These are phyloP conservation scores for Phellopilus nigrolimitatus DNA, from an alignment of 1,284 basidiomycete genomes.

Conservation along the genomic window DNA sequence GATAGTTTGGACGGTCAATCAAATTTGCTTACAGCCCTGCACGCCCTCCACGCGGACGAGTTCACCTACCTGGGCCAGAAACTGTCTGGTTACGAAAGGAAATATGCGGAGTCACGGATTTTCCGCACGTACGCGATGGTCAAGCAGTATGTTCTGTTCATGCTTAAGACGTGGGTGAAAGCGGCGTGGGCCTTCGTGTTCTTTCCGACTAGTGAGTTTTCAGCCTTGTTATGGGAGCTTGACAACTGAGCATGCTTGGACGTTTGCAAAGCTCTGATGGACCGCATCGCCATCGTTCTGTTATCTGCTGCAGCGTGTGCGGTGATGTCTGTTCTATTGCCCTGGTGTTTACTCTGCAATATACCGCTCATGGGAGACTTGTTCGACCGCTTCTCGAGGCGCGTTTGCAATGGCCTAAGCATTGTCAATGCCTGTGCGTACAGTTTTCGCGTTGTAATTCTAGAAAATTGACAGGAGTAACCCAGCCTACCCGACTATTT, in stretches of 20 bases:
- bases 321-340: conserved; percentile 23
- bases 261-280: conserved; percentile 18
- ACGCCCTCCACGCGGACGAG: conserved; percentile 26
- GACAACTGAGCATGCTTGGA: not conserved
- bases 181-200: conserved; percentile 22
- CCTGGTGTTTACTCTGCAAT: conserved; percentile 24
- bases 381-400: conserved; percentile 20
- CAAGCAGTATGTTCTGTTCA: conserved; percentile 20
- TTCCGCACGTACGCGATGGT: conserved; percentile 19
- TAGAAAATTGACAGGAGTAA: not conserved
- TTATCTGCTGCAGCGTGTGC: conserved; percentile 22
- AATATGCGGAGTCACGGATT: conserved; percentile 18
- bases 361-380: conserved; percentile 15
- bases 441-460: not conserved
- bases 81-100: conserved; percentile 14
- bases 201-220: conserved; percentile 23
- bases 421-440: conserved; percentile 25
- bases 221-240: not conserved
- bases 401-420: conserved; percentile 22
- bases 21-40: conserved; percentile 17
- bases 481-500: conserved; percentile 32
- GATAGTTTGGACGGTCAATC: not conserved
- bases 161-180: conserved; percentile 22
- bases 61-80: conserved; percentile 22
- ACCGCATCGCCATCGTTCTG: conserved; percentile 20